These are phyloP conservation scores for Saccharomycopsis amapae DNA, from an alignment of 805 yeast species.

Conservation along the genomic window DNA sequence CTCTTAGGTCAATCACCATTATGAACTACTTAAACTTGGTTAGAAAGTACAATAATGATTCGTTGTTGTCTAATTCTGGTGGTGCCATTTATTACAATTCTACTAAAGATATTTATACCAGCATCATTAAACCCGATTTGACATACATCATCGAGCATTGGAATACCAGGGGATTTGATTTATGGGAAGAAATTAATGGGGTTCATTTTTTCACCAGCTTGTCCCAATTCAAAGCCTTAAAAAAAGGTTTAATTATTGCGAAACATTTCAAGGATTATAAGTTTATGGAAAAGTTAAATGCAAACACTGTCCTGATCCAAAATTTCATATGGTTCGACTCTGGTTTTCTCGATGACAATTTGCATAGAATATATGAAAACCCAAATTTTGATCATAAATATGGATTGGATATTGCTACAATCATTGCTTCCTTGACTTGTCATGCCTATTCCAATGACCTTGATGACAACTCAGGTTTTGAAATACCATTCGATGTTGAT, in stretches of 20 bases:
- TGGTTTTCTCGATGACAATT: constrained; percentile 7
- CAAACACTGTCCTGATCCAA: neutral
- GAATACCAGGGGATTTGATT: constrained; percentile 53
- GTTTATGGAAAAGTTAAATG: constrained; percentile 17
- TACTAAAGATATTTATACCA: constrained; percentile 32
- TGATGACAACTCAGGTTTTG: constrained; percentile 30
- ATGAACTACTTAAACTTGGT: constrained; percentile 19
- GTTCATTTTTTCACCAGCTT: constrained; percentile 59
- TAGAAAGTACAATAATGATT: constrained; percentile 15
- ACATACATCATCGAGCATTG: constrained; percentile 46
- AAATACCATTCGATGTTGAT: constrained; percentile 56
- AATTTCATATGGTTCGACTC: constrained; percentile 14
- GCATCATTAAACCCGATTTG: constrained; percentile 55
- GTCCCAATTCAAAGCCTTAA: constrained; percentile 53
- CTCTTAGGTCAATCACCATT: constrained; percentile 59
- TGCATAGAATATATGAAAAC: constrained; percentile 17
- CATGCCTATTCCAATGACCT: constrained; percentile 41
- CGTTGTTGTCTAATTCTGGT: constrained; percentile 27
- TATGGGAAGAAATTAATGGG: constrained; percentile 71
- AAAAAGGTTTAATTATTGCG: constrained; percentile 39
- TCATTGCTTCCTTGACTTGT: constrained; percentile 38
- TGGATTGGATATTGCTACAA: constrained; percentile 75
- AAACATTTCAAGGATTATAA: constrained; percentile 24
- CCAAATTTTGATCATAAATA: constrained; percentile 34
- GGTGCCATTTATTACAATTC: constrained; percentile 25